Percentiles rank a stretch among this genome's conserved stretches.
Conservation (phyloP, 176 grass and related monocot genomes). For the Oryza officinalis region DNA sequence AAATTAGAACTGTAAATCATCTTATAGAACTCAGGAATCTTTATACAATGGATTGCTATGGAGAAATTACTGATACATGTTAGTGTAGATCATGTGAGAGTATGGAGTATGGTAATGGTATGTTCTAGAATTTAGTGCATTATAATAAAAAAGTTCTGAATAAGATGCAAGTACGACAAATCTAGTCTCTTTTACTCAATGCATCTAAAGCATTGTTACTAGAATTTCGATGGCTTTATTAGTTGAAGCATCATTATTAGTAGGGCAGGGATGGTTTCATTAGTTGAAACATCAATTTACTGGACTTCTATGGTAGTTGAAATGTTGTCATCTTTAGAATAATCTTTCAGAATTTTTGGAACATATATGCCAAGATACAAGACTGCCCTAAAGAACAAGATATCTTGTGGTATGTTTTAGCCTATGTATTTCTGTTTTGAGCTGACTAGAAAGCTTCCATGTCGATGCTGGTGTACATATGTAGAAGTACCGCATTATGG, state of each 20-base stretch:
- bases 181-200: neutral
- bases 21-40: neutral
- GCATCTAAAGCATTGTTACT: neutral
- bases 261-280: neutral
- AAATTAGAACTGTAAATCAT: neutral
- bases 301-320: neutral
- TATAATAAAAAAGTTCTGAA: neutral
- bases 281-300: neutral
- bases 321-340: neutral
- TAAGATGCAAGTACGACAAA: neutral
- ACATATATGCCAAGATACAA: neutral
- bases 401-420: neutral
- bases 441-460: conserved; percentile 5
- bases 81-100: neutral
- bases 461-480: neutral
- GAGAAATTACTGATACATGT: neutral
- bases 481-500: neutral
- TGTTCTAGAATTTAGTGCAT: neutral
- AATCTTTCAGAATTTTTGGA: neutral
- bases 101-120: neutral
- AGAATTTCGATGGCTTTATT: neutral
- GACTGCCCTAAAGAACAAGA: neutral
- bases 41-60: neutral
- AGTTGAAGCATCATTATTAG: conserved; percentile 4
- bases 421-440: neutral